Evolutionary conservation across 176 grass and related monocot genomes (phyloP), one percentile per base, ranked within the genome.

Genomic region (Hordeum marinum): DNA sequence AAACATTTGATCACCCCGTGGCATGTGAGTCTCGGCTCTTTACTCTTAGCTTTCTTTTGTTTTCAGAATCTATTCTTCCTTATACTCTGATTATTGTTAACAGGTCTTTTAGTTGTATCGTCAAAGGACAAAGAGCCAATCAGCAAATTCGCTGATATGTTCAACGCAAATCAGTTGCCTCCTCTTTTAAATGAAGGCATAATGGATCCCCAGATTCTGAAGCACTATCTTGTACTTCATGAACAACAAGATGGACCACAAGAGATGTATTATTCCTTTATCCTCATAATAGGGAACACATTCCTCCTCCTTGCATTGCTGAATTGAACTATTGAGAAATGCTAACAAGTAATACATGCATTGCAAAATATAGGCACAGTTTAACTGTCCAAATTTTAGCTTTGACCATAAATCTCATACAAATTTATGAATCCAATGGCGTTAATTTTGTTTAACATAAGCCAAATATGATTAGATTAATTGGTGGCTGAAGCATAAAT

Each of bases 121-220:
- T 99, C 96, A 43, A 99, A 94, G 86, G 96, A 99, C 84, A 92
- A 94, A 87, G 90, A 92, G 45, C 90, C 94, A 55, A 84, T 96
- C 70, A 96, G 88, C 62, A 96, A 86, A 89, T 96, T 99, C 88
- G 84, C 83, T 61, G 96, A 96, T 91, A 85, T 99, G 63, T 96
- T 96, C 72, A 96, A 94, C 77, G 85, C 90, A 83, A 74, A 99
- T 92, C 93, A 91, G 79, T 85, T 93, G 32, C 91, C 91, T 76
- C 87, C 91, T 82, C 94, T 96, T 96, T 75, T 94, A 82, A 96
- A 90, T 85, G 96, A 99, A 84, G 96, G 96, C 73, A 86, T 87
- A 41, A 99, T 99, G 96, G 96, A 94, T 86, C 96, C 91, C n/a
- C 94, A 99, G 61, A 88, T 99, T 90, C 86, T 96, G 84, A 99